Percentiles rank a stretch among this genome's conserved stretches.
phyloP scores from a whole-genome alignment of 345 rosid species.

The Turritis glabra region DNA sequence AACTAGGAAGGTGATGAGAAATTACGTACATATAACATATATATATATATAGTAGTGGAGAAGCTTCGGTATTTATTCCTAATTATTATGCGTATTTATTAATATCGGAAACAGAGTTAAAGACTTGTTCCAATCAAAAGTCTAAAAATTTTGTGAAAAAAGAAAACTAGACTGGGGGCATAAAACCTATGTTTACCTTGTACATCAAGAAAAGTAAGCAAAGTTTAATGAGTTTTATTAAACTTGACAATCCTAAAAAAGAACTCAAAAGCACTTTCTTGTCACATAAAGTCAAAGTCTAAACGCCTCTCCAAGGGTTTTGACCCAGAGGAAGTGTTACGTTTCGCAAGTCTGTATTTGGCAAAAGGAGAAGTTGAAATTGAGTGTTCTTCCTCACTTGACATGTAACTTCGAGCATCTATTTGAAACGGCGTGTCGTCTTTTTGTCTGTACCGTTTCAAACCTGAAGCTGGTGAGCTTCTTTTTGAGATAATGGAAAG shows the following conservation, averaged over 20 bases:
- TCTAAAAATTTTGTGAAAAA: too few species aligned
- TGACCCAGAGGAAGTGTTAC: background rate
- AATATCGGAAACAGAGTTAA: background rate
- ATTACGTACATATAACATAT: background rate
- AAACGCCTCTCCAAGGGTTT: conserved; percentile 17
- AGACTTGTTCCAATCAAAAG: too few species aligned
- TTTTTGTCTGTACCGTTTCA: background rate
- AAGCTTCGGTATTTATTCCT: background rate
- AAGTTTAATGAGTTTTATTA: background rate
- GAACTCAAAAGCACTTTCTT: background rate
- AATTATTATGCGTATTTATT: background rate
- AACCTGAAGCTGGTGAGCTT: background rate
- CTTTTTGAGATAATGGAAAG: conserved; percentile 20
- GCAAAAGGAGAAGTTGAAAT: background rate
- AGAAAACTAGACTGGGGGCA: background rate
- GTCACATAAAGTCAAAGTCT: conserved; percentile 18
- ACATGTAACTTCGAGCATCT: background rate
- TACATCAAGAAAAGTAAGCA: background rate
- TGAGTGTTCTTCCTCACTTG: background rate
- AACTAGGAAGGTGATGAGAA: conserved; percentile 11
- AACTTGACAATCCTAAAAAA: background rate
- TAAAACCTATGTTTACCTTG: background rate
- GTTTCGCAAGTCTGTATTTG: background rate
- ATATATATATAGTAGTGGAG: background rate
- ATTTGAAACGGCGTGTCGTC: background rate